Conservation (phyloP, 2,329 filamentous ascomycete genomes). For the Colletotrichum eleusines region DNA sequence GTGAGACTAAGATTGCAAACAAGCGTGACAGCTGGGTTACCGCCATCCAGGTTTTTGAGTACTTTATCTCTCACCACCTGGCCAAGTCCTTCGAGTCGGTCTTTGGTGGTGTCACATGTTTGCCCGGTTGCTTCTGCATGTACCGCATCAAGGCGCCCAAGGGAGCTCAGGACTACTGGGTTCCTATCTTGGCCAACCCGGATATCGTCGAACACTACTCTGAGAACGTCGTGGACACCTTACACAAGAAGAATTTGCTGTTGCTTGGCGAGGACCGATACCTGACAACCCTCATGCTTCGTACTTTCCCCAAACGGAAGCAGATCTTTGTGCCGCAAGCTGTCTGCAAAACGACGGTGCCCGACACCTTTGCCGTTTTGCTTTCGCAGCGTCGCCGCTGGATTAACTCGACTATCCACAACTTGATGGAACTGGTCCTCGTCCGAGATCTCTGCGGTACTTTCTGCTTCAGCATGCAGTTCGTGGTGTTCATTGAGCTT, state of each 20-base stretch:
- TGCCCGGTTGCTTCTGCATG: slow-evolving; percentile 99
- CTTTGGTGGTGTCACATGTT: slow-evolving; percentile 98
- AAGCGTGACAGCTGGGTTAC: slow-evolving; percentile 95
- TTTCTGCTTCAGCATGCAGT: slow-evolving; percentile 99
- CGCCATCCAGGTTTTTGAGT: slow-evolving; percentile 99
- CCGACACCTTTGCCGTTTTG: slow-evolving; percentile 90
- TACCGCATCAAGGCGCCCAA: slow-evolving; percentile 99
- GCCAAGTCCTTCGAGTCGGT: slow-evolving; percentile 98
- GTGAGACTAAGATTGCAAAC: slow-evolving; percentile 99
- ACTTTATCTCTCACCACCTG: slow-evolving; percentile 98
- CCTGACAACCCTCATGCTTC: slow-evolving; percentile 95
- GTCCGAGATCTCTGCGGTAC: slow-evolving; percentile 97
- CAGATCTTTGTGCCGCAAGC: slow-evolving; percentile 98
- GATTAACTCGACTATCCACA: slow-evolving; percentile 99
- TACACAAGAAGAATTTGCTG: slow-evolving; percentile 97
- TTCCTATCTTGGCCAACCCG: slow-evolving; percentile 96
- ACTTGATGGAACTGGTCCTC: slow-evolving; percentile 95
- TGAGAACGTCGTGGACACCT: slow-evolving; percentile 97
- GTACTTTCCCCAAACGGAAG: slow-evolving; percentile 98
- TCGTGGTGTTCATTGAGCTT: slow-evolving; percentile 95
- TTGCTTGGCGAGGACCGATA: slow-evolving; percentile 95
- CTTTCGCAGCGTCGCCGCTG: slow-evolving; percentile 95
- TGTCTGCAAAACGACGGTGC: slow-evolving; percentile 98
- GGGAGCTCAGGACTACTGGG: slow-evolving; percentile 99
- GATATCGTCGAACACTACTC: slow-evolving; percentile 99